These are phyloP conservation scores for Aspergillus aculeatus DNA, from an alignment of 2,329 filamentous ascomycete species.

Conservation along the genomic window DNA sequence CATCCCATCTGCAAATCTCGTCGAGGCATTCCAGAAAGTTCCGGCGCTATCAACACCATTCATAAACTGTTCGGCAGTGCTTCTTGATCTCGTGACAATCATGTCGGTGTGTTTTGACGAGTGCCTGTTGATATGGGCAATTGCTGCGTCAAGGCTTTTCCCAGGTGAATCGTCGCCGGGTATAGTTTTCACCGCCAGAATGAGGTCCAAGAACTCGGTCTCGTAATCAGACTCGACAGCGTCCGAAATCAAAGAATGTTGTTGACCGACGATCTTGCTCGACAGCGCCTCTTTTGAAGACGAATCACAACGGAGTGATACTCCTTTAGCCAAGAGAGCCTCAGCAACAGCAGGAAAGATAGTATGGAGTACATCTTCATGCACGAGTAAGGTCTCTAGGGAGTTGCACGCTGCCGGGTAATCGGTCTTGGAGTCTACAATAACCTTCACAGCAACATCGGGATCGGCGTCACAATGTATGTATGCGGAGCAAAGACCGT, in stretches of 20 bases:
- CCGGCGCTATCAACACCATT: conserved; percentile 81
- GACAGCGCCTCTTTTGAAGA: conserved; percentile 64
- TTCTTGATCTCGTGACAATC: conserved; percentile 71
- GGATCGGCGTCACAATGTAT: conserved; percentile 75
- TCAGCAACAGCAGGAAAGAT: conserved; percentile 70
- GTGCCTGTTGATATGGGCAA: conserved; percentile 86
- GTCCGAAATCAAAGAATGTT: conserved; percentile 58
- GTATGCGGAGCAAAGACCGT: conserved; percentile 87
- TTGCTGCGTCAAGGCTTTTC: conserved; percentile 61
- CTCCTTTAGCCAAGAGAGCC: conserved; percentile 72
- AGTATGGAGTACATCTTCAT: conserved; percentile 66
- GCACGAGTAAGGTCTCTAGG: conserved; percentile 85
- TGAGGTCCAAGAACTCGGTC: conserved; percentile 86
- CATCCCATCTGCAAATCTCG: conserved; percentile 93
- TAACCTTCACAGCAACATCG: conserved; percentile 68
- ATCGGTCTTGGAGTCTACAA: conserved; percentile 88
- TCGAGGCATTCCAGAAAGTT: conserved; percentile 96
- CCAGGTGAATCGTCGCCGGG: conserved; percentile 23
- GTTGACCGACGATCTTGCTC: conserved; percentile 44
- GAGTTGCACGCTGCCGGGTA: conserved; percentile 96
- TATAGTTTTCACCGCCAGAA: conserved; percentile 80
- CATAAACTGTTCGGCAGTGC: conserved; percentile 78
- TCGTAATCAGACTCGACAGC: conserved; percentile 71
- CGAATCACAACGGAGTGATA: conserved; percentile 77
- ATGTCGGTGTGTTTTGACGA: conserved; percentile 92